phyloP scores from a whole-genome alignment of 1,139 yeast species.

The Suhomyces bolitotheri region DNA sequence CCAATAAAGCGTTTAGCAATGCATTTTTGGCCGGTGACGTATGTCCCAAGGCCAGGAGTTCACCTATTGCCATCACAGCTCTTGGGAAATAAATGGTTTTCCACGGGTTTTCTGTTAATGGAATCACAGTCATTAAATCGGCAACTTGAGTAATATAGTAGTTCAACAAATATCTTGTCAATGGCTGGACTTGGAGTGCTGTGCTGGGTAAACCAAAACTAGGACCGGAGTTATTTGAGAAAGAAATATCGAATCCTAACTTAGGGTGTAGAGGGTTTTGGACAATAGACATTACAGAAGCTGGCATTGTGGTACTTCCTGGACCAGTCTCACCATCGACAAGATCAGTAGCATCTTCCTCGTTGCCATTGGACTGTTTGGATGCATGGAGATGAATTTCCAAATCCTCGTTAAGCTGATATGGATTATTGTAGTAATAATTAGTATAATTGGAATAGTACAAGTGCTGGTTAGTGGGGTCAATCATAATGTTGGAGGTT shows the following conservation, averaged over 20 bases:
- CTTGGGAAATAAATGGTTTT: slow-evolving; percentile 79
- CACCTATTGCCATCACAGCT: slow-evolving; percentile 80
- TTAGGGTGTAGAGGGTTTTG: slow-evolving; percentile 48
- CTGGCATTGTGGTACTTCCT: slow-evolving; percentile 43
- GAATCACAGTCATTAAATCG: slow-evolving; percentile 84
- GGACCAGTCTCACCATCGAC: slow-evolving; percentile 39
- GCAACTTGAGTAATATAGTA: slow-evolving; percentile 81
- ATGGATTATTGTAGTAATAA: slow-evolving; percentile 46
- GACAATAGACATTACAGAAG: slow-evolving; percentile 49
- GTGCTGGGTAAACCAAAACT: slow-evolving; percentile 54
- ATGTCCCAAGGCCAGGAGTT: slow-evolving; percentile 68
- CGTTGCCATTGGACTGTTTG: slow-evolving; percentile 20
- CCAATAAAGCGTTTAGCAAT: slow-evolving; percentile 72
- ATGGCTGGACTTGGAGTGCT: slow-evolving; percentile 63
- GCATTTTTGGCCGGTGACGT: slow-evolving; percentile 80
- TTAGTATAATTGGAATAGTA: slow-evolving; percentile 45
- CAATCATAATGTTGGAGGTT: slow-evolving; percentile 21
- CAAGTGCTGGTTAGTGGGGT: slow-evolving; percentile 41
- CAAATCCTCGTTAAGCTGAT: slow-evolving; percentile 41
- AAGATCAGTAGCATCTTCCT: slow-evolving; percentile 36
- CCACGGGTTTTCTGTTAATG: slow-evolving; percentile 85
- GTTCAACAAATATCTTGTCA: slow-evolving; percentile 67
- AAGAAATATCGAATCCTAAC: slow-evolving; percentile 39
- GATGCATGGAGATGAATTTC: slow-evolving; percentile 50
- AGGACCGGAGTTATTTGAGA: slow-evolving; percentile 26